Percentiles rank a stretch among this genome's conserved stretches.
phyloP scores from a whole-genome alignment of 495 filamentous ascomycete genomes.

The Choiromyces venosus region DNA sequence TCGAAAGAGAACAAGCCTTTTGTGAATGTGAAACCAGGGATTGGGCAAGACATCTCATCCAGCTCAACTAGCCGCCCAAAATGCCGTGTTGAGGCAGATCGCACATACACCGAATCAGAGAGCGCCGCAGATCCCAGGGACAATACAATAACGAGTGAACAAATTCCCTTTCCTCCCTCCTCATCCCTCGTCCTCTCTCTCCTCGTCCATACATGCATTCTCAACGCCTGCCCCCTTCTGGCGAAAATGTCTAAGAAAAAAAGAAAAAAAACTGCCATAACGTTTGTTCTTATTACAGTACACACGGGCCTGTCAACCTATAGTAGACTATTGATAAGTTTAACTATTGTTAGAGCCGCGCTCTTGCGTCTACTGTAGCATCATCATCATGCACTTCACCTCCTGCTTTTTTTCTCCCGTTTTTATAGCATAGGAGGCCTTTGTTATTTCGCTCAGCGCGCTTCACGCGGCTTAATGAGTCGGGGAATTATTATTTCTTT shows the following conservation, averaged over 20 bases:
- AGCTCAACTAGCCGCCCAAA: slow-evolving; percentile 15
- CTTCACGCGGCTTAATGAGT: background rate
- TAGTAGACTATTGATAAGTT: background rate
- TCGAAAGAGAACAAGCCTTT: slow-evolving; percentile 30
- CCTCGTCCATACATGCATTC: background rate
- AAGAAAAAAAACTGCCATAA: background rate
- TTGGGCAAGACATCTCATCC: slow-evolving; percentile 1
- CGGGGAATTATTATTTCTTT: too few relatives aligned
- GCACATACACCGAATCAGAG: slow-evolving; percentile 16
- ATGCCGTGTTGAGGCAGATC: slow-evolving; percentile 11
- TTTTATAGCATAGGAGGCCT: background rate
- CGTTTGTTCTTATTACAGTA: background rate
- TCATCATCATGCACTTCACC: background rate
- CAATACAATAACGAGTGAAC: background rate
- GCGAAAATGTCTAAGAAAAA: background rate
- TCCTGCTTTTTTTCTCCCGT: too few relatives aligned
- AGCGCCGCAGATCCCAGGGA: slow-evolving; percentile 2
- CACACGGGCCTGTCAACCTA: background rate
- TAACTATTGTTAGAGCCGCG: background rate
- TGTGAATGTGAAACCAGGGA: slow-evolving; percentile 32
- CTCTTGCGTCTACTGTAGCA: too few relatives aligned
- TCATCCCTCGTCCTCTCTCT: background rate
- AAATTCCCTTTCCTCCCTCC: background rate
- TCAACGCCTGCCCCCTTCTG: background rate
- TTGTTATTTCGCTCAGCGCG: background rate